Conservation (phyloP, 768 basidiomycete genomes). For the Boletus insuetus region DNA sequence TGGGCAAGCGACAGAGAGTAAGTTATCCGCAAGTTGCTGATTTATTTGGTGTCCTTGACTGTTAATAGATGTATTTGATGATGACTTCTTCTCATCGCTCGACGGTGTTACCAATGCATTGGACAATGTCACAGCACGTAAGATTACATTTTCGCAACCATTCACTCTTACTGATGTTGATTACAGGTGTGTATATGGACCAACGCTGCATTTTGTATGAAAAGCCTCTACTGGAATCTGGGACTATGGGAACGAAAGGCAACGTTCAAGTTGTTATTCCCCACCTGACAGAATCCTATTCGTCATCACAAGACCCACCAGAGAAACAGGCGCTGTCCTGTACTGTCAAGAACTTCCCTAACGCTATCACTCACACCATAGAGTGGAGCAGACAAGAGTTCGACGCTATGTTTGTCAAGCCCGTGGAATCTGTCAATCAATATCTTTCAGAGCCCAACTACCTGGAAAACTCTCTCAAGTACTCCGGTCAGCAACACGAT, state of each 20-base stretch:
- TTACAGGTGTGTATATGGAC: slow-evolving; percentile 94
- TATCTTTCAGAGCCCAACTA: slow-evolving; percentile 98
- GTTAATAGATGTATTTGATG: slow-evolving; percentile 74
- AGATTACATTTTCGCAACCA: slow-evolving; percentile 27
- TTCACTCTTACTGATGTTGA: not conserved
- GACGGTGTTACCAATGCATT: slow-evolving; percentile 97
- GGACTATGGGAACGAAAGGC: slow-evolving; percentile 97
- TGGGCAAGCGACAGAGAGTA: slow-evolving; percentile 89
- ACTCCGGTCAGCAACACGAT: slow-evolving; percentile 87
- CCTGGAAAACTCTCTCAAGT: slow-evolving; percentile 85
- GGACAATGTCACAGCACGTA: slow-evolving; percentile 95
- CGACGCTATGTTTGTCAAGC: slow-evolving; percentile 90
- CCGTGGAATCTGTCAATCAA: slow-evolving; percentile 89
- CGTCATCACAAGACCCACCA: slow-evolving; percentile 97
- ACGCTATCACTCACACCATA: slow-evolving; percentile 96
- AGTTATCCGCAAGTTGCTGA: slow-evolving; percentile 27
- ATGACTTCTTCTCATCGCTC: slow-evolving; percentile 81
- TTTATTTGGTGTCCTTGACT: slow-evolving; percentile 11
- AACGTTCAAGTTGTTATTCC: slow-evolving; percentile 96
- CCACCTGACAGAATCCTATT: slow-evolving; percentile 93
- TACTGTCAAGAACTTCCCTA: slow-evolving; percentile 98
- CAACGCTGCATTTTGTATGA: slow-evolving; percentile 95
- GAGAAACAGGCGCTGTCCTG: slow-evolving; percentile 97
- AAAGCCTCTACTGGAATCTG: slow-evolving; percentile 95
- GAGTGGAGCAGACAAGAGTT: slow-evolving; percentile 98